Evolutionary conservation across 306 rosid species (phyloP), one percentile per base, ranked within the genome.

Genomic region (Quercus rubra): DNA sequence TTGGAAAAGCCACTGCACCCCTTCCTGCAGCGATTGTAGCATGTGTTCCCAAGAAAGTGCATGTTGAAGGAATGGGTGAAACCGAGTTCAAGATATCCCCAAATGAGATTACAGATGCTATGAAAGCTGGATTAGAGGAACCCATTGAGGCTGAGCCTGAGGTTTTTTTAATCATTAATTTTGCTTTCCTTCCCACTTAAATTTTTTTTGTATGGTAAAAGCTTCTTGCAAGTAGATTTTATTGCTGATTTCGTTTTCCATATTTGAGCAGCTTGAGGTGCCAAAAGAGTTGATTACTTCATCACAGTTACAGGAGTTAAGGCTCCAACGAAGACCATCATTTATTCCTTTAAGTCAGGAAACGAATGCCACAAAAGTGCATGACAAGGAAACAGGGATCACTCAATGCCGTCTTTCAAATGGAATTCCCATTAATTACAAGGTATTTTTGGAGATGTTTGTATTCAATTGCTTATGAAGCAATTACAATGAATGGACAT

Each of bases 21-120:
- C 85, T 93, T 86, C 97, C 97, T 79, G 99, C 99, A 52, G 99
- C 99, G 64, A 89, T 95, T 89, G 93, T 95, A 84, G 97, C 99
- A 35, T 95, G 99, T 83, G 98, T 95, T 83, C 99, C 99, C 3
- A 93, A 68, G 84, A 93, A 83, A 79, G 92, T 92, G 73, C 98
- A 95, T 79, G 78, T 90, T 38, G 99, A 95, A 66, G 99, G 83
- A 78, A 79, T 73, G n/a, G 94, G 94, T 83, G 99, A 95, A 87
- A 93, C 97, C 30, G 98, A 95, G 82, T 95, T 95, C 79, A 90
- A 90, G 87, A 90, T 95, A 83, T 86, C 90, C 79, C 87, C 98
- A 1, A 78, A 77, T 88, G 99, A 88, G 89, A 95, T 93, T 82
- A 90, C 85, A 23, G 90, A 87, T 80, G 97, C 99, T 82, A 95